These are phyloP conservation scores for Talaromyces sp. DNA, from an alignment of 2,329 filamentous ascomycete species.

Conservation along the genomic window DNA sequence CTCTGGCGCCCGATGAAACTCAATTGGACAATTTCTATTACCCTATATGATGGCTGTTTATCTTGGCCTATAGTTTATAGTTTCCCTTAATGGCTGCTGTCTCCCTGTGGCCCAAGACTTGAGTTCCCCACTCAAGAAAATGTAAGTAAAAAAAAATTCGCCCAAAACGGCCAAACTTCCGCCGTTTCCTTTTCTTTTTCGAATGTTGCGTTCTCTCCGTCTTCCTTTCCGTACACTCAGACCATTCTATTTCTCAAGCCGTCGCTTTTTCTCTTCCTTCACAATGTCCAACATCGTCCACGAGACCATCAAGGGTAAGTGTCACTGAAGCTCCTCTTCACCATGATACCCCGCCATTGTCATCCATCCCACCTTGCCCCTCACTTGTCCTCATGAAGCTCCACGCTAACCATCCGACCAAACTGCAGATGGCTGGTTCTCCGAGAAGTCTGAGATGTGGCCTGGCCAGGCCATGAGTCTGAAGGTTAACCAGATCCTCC, in stretches of 20 bases:
- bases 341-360: slow-evolving; percentile 21
- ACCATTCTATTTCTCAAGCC: slow-evolving; percentile 13
- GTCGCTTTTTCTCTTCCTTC: slow-evolving; percentile 24
- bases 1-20: no score
- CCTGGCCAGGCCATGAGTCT: slow-evolving; percentile 98
- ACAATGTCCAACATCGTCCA: slow-evolving; percentile 73
- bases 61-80: neutral
- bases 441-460: slow-evolving; percentile 99
- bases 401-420: slow-evolving; percentile 10
- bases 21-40: slow-evolving; percentile 4
- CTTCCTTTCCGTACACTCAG: slow-evolving; percentile 17
- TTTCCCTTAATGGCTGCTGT: neutral
- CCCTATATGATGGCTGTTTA: neutral
- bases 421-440: slow-evolving; percentile 94
- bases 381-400: slow-evolving; percentile 1
- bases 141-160: slow-evolving; percentile 16
- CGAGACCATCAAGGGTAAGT: slow-evolving; percentile 73
- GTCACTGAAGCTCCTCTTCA: neutral
- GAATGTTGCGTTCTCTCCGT: slow-evolving; percentile 23
- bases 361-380: slow-evolving; percentile 14
- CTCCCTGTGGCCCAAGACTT: neutral
- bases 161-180: slow-evolving; percentile 31
- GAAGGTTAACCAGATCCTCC: slow-evolving; percentile 94
- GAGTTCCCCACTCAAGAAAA: slow-evolving; percentile 19
- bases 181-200: slow-evolving; percentile 28